Evolutionary conservation across 1,284 basidiomycete genomes (phyloP).

Genomic region (Xerocomus tenax): DNA sequence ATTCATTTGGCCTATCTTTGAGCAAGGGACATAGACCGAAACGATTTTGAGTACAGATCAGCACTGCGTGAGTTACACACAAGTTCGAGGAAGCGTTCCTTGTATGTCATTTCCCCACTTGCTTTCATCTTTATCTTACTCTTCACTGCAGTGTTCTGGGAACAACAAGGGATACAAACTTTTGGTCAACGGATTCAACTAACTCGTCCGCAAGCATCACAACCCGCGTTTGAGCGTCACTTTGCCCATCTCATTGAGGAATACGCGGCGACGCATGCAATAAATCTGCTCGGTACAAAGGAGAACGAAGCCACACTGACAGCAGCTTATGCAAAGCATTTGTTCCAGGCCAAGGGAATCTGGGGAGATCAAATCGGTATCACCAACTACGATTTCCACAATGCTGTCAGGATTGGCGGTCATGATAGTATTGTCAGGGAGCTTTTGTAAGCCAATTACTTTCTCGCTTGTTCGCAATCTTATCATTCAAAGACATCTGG

Average conservation of each 20-base stretch:
- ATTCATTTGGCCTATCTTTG: conserved; percentile 1
- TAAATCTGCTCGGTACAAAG: conserved; percentile 82
- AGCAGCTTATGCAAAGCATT: conserved; percentile 71
- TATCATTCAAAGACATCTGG: conserved; percentile 42
- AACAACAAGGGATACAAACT: conserved; percentile 88
- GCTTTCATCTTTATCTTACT: conserved; percentile 14
- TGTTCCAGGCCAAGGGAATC: conserved; percentile 51
- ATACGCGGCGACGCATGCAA: conserved; percentile 73
- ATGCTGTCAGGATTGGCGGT: conserved; percentile 71
- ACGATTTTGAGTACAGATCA: conserved; percentile 79
- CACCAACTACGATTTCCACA: conserved; percentile 93
- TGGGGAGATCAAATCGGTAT: conserved; percentile 58
- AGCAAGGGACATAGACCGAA: conserved; percentile 60
- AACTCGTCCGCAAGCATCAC: conserved; percentile 89
- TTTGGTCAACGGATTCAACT: conserved; percentile 88
- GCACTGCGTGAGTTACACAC: conserved; percentile 81
- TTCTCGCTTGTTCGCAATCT: conserved; percentile 9
- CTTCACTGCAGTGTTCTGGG: conserved; percentile 78
- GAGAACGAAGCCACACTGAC: conserved; percentile 88
- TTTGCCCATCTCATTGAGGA: conserved; percentile 79
- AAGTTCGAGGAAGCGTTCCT: conserved; percentile 90
- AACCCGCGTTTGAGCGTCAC: conserved; percentile 93
- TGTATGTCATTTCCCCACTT: conserved; percentile 44
- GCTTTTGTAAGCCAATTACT: conserved; percentile 44
- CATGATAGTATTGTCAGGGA: conserved; percentile 81